phyloP scores from a whole-genome alignment of 345 rosid genomes.

The Clausena lansium region DNA sequence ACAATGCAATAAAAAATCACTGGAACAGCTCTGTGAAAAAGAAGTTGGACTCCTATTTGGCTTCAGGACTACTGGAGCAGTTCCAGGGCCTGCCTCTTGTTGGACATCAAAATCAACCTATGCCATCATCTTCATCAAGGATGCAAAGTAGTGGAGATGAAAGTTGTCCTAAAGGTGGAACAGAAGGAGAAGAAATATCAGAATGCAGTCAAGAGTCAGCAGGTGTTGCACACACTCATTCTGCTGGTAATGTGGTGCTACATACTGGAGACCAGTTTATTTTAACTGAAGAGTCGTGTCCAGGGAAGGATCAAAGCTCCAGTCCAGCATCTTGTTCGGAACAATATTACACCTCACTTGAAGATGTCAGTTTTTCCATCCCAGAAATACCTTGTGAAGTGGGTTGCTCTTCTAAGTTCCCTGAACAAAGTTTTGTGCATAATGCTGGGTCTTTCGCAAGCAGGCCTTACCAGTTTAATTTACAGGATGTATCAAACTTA shows the following conservation, averaged over 20 bases:
- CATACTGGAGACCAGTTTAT: slow-evolving; percentile 46
- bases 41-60: slow-evolving; percentile 89
- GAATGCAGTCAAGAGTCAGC: slow-evolving; percentile 88
- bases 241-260: slow-evolving; percentile 47
- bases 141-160: slow-evolving; percentile 72
- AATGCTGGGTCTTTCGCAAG: slow-evolving; percentile 37
- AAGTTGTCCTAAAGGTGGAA: slow-evolving; percentile 43
- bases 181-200: slow-evolving; percentile 73
- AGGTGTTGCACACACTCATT: slow-evolving; percentile 54
- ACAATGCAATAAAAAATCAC: slow-evolving; percentile 96
- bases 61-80: slow-evolving; percentile 87
- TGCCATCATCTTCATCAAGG: slow-evolving; percentile 60
- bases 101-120: slow-evolving; percentile 51
- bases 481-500: slow-evolving; percentile 41
- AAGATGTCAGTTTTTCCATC: slow-evolving; percentile 47
- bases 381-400: slow-evolving; percentile 61
- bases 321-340: slow-evolving; percentile 60
- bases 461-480: slow-evolving; percentile 45
- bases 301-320: slow-evolving; percentile 52
- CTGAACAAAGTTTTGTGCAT: slow-evolving; percentile 35
- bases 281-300: slow-evolving; percentile 43
- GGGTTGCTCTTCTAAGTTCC: slow-evolving; percentile 49
- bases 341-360: slow-evolving; percentile 47
- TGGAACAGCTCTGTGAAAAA: slow-evolving; percentile 99
- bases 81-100: slow-evolving; percentile 59